phyloP scores from a whole-genome alignment of 192 early-diverging fungal genomes.

The Phycomyces nitens region DNA sequence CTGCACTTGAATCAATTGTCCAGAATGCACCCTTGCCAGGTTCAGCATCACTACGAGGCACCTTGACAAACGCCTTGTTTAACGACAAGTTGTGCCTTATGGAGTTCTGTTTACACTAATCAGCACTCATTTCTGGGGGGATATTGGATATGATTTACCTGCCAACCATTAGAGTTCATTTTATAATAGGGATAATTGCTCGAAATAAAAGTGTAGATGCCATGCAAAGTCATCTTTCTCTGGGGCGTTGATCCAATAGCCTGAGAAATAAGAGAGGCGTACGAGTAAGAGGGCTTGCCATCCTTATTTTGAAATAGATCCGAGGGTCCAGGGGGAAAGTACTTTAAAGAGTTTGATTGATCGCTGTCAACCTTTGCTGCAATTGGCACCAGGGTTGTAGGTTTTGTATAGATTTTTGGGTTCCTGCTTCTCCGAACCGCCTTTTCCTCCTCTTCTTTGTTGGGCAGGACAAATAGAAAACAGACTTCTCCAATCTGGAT shows the following conservation, averaged over 20 bases:
- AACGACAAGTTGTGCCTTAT: constrained; percentile 92
- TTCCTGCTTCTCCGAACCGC: not conserved
- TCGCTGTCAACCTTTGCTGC: not conserved
- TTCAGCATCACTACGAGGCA: constrained; percentile 77
- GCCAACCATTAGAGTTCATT: constrained; percentile 87
- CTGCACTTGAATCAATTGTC: constrained; percentile 75
- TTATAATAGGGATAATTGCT: constrained; percentile 85
- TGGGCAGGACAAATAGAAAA: constrained; percentile 77
- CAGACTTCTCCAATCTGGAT: constrained; percentile 81
- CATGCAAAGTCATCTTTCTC: constrained; percentile 81
- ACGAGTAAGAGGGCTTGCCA: constrained; percentile 79
- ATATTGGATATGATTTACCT: constrained; percentile 48
- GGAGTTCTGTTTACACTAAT: constrained; percentile 63
- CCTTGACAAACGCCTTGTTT: constrained; percentile 87
- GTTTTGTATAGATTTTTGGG: not conserved
- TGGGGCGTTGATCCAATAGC: constrained; percentile 74
- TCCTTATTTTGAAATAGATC: constrained; percentile 27
- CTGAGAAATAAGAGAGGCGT: constrained; percentile 88
- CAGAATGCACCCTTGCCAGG: constrained; percentile 92
- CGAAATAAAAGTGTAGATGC: constrained; percentile 87
- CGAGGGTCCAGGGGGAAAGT: not conserved
- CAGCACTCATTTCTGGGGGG: not conserved
- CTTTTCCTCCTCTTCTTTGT: constrained; percentile 25
- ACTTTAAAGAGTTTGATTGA: not conserved
- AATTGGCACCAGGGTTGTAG: not conserved